Percentiles rank a stretch among this genome's conserved stretches.
Evolutionary conservation across 305 asterid species (phyloP).

Genomic region (Stenogyne calaminthoides): DNA sequence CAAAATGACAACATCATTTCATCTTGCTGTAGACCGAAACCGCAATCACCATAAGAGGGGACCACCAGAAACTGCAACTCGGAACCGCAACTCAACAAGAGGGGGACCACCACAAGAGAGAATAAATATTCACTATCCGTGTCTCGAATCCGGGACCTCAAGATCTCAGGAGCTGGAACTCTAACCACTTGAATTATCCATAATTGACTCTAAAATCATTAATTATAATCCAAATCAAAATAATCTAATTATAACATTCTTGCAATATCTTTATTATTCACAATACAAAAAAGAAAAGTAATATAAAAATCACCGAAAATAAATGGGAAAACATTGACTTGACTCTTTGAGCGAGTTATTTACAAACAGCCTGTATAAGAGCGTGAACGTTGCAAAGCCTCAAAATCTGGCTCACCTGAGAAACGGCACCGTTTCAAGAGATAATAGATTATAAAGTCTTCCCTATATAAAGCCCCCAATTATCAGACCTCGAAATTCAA

Average conservation of each 20-base stretch:
- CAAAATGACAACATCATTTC: no score
- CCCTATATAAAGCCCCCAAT: conserved; percentile 23
- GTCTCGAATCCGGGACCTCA: no score
- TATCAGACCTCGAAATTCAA: conserved; percentile 18
- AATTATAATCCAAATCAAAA: background rate
- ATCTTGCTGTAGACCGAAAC: no score
- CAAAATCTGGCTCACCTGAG: background rate
- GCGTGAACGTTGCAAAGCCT: conserved; percentile 15
- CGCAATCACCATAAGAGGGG: no score
- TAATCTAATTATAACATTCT: background rate
- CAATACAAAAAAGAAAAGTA: background rate
- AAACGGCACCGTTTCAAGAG: conserved; percentile 30
- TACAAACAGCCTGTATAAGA: background rate
- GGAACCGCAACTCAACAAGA: no score
- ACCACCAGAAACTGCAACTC: no score
- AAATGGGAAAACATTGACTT: background rate
- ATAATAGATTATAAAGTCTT: background rate
- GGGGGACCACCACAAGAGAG: no score
- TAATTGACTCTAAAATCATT: background rate
- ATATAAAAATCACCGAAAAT: background rate
- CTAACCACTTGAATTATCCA: no score
- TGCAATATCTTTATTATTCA: background rate
- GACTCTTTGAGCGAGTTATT: conserved; percentile 10
- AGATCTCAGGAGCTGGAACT: no score
- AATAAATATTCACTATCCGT: no score